Conservation (phyloP, 2,329 filamentous ascomycete genomes). For the Colletotrichum sp. region DNA sequence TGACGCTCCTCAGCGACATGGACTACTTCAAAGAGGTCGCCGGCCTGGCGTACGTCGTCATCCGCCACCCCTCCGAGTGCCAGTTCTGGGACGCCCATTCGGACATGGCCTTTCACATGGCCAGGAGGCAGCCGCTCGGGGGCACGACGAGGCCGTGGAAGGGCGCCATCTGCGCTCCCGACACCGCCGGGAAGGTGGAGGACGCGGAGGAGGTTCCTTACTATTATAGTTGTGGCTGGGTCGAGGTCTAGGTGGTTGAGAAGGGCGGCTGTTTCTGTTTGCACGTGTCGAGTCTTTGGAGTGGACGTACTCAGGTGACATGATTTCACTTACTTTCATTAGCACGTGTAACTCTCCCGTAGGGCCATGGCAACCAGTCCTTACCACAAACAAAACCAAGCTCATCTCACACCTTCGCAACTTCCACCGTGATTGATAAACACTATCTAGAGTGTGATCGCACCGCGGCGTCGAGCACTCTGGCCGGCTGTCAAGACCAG, state of each 20-base stretch:
- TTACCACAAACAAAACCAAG: neutral
- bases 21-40: neutral
- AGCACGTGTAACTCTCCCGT: rapidly evolving
- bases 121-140: neutral
- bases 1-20: neutral
- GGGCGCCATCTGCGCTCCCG: neutral
- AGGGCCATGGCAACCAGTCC: neutral
- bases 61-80: neutral
- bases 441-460: no score
- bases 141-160: neutral
- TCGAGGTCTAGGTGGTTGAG: neutral
- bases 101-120: neutral
- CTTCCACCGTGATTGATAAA: neutral
- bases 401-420: neutral
- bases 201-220: neutral
- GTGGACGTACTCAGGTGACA: rapidly evolving
- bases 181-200: neutral
- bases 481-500: no score
- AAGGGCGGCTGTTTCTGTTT: rapidly evolving
- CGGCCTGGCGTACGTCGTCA: neutral
- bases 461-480: no score
- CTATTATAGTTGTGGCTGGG: neutral
- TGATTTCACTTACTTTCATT: neutral
- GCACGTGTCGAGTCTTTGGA: rapidly evolving
- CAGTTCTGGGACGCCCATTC: neutral